These are phyloP conservation scores for Penicillium soppii DNA, from an alignment of 495 filamentous ascomycete genomes.

Conservation along the genomic window DNA sequence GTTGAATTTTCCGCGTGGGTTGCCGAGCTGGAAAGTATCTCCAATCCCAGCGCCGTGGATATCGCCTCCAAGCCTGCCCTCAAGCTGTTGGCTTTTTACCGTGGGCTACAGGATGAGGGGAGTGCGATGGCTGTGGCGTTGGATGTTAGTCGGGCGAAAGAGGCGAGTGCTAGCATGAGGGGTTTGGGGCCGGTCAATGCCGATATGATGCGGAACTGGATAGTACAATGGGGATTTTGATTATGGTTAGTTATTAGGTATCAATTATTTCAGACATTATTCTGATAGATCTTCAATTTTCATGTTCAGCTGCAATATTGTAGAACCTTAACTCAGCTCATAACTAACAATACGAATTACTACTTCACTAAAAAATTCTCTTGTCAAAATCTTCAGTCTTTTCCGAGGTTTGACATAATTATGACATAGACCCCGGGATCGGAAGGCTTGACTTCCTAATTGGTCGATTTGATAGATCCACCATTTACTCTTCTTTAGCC, in stretches of 20 bases:
- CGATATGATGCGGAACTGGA: constrained; percentile 22
- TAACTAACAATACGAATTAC: no score
- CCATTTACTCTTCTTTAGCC: constrained; percentile 1
- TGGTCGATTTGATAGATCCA: not conserved
- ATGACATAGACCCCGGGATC: not conserved
- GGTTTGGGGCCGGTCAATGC: constrained; percentile 15
- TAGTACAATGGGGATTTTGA: constrained; percentile 25
- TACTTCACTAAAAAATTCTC: no score
- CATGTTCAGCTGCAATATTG: no score
- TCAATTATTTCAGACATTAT: no score
- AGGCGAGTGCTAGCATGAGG: constrained; percentile 26
- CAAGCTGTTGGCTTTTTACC: constrained; percentile 30
- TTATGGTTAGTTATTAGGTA: not conserved
- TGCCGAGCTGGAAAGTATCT: constrained; percentile 21
- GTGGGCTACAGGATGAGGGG: constrained; percentile 11
- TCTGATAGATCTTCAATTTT: no score
- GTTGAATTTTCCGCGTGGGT: constrained; percentile 23
- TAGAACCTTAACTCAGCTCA: no score
- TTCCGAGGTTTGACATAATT: not conserved
- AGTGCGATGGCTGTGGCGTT: constrained; percentile 14
- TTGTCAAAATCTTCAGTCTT: not conserved
- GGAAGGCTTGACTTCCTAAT: not conserved
- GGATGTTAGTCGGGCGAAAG: constrained; percentile 15
- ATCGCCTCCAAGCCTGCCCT: constrained; percentile 22
- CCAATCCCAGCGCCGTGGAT: constrained; percentile 14